A percentile compares a stretch with the other conserved stretches of the same genome.
These are phyloP conservation scores for Prunus salicina DNA, from an alignment of 306 rosid genomes.

Conservation along the genomic window DNA sequence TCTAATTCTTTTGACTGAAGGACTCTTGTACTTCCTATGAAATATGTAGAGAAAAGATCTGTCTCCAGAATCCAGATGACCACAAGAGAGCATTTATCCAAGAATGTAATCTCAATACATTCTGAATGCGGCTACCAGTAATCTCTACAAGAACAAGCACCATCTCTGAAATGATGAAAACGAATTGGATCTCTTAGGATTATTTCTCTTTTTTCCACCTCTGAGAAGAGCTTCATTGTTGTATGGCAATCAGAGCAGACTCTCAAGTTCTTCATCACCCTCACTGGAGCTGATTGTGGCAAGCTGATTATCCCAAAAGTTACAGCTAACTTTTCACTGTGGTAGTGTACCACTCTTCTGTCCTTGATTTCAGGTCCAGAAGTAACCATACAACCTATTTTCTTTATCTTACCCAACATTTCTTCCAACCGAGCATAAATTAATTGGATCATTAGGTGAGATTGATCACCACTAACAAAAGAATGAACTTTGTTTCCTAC, in stretches of 20 bases:
- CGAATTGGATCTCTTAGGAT: conserved; percentile 53
- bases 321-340: conserved; percentile 67
- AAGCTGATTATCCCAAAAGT: conserved; percentile 47
- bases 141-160: conserved; percentile 57
- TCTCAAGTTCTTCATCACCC: conserved; percentile 69
- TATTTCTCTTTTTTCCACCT: conserved; percentile 49
- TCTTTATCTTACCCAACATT: conserved; percentile 36
- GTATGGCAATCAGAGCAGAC: conserved; percentile 55
- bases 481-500: conserved; percentile 48
- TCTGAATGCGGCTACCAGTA: conserved; percentile 42
- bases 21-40: neutral
- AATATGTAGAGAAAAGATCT: neutral
- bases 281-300: conserved; percentile 54
- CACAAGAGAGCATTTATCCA: neutral
- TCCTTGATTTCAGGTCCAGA: conserved; percentile 10
- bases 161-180: conserved; percentile 60
- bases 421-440: conserved; percentile 41
- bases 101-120: neutral
- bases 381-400: conserved; percentile 14
- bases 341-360: conserved; percentile 26
- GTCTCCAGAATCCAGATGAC: neutral
- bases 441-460: conserved; percentile 40
- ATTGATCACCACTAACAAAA: conserved; percentile 46
- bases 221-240: conserved; percentile 52
- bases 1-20: neutral